Evolutionary conservation across 352 stramenopile genomes (phyloP).

Genomic region (Phytopythium boreale): DNA sequence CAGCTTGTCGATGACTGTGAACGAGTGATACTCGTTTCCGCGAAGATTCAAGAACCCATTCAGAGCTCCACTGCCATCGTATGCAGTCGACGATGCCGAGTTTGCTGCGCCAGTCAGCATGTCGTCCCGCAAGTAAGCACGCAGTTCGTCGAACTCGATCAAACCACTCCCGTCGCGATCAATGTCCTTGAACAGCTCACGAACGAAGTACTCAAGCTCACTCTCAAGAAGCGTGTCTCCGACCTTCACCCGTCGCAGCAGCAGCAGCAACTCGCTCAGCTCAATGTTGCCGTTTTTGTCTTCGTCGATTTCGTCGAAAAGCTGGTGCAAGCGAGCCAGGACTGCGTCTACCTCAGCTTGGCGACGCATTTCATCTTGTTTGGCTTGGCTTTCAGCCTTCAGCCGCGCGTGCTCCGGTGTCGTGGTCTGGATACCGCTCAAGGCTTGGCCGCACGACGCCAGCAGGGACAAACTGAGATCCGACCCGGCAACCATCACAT

Average conservation of each 20-base stretch:
- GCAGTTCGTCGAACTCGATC: slow-evolving; percentile 95
- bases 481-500: slow-evolving; percentile 62
- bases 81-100: slow-evolving; percentile 19
- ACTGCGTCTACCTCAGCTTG: slow-evolving; percentile 55
- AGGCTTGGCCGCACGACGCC: slow-evolving; percentile 46
- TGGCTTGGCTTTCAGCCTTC: slow-evolving; percentile 46
- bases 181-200: slow-evolving; percentile 86
- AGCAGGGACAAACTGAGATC: slow-evolving; percentile 67
- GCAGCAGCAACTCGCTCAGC: slow-evolving; percentile 50
- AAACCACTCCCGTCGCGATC: slow-evolving; percentile 90
- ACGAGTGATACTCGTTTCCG: slow-evolving; percentile 64
- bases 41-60: slow-evolving; percentile 62
- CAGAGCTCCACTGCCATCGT: slow-evolving; percentile 43
- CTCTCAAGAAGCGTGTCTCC: slow-evolving; percentile 58
- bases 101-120: slow-evolving; percentile 17
- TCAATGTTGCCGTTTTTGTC: slow-evolving; percentile 69
- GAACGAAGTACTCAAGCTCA: slow-evolving; percentile 63
- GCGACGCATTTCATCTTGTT: slow-evolving; percentile 47
- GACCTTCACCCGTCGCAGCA: slow-evolving; percentile 64
- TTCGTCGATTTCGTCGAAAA: slow-evolving; percentile 73
- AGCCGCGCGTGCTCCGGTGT: slow-evolving; percentile 60
- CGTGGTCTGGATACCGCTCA: slow-evolving; percentile 50
- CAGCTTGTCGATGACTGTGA: slow-evolving; percentile 54
- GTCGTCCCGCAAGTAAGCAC: slow-evolving; percentile 66
- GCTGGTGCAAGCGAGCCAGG: slow-evolving; percentile 45